Evolutionary conservation across 1,284 basidiomycete genomes (phyloP), one percentile per base, ranked within the genome.

Genomic region (Apiotrichum domesticum): DNA sequence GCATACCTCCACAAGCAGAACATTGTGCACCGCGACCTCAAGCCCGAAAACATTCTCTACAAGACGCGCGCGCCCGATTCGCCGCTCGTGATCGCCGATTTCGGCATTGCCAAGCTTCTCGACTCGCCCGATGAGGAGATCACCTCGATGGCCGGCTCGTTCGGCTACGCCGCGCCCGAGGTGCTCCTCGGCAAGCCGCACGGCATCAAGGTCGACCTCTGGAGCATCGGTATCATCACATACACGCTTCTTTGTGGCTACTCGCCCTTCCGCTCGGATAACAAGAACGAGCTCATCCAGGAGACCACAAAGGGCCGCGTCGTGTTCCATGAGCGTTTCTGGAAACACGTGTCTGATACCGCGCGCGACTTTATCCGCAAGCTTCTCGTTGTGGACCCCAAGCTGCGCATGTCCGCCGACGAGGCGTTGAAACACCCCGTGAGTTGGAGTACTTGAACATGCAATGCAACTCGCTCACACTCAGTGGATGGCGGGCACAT

Each of bases 1-100:
- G 80, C 82, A 61, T 94, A 93, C 68, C 82, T 94, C 3, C 90
- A 94, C 66, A 81, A 85, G 5, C 84, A 93, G 66, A 85, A 88
- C 58, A 90, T 97, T 62, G 93, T 96, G 6, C 93, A 96, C 70
- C 85, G 93, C 4, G 92, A 95, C 74, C 81, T 93, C 62, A 93
- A 93, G 85, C 91, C 94, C 0, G 94, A 98, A 75, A 97, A 98
- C 71, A 95, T 96, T 59, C 80, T 96, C 7, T 96, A 91, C 74
- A 86, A 90, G 53, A 88, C 88, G 8, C 82, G 79, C 57, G 86
- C 83, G 3, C 72, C 81, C 10, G 80, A 86, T 43, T 88, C 87
- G 21, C 87, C 87, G 61, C 82, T 96, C 52, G 91, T 96, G 53
- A 91, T 96, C 54, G 92, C 87, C 21, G 96, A 98, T 76, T 98